A percentile compares a stretch with the other conserved stretches of the same genome.
These are phyloP conservation scores for Metarhizium brunneum DNA, from an alignment of 2,329 filamentous ascomycete species.

Conservation along the genomic window DNA sequence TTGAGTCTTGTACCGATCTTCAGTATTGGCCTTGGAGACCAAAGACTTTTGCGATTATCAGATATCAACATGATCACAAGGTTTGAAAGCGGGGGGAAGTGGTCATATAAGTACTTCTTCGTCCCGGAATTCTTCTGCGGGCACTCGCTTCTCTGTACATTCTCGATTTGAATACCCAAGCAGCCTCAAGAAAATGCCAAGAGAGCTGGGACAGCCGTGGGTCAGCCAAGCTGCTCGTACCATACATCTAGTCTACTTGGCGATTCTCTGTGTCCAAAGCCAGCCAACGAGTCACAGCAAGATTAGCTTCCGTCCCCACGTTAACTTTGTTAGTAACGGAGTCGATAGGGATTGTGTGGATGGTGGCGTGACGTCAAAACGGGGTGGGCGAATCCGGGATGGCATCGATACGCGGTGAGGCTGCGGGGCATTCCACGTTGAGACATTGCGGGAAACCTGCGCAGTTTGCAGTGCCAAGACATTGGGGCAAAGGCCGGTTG, in stretches of 20 bases:
- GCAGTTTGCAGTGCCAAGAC: constrained; percentile 1
- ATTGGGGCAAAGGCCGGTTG: background rate
- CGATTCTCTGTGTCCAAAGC: background rate
- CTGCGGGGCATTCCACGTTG: background rate
- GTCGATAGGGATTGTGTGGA: background rate
- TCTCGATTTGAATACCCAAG: background rate
- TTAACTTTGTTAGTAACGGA: background rate
- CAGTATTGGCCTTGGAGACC: background rate
- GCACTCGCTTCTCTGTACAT: too few relatives aligned
- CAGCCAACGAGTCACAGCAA: background rate
- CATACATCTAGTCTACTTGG: constrained; percentile 1
- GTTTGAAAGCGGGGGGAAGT: background rate
- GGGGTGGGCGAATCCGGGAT: background rate
- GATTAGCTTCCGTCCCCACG: background rate
- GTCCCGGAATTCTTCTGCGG: background rate
- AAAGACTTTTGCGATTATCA: background rate
- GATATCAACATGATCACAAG: background rate
- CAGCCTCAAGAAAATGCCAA: constrained; percentile 1
- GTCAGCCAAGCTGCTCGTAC: background rate
- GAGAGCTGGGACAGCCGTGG: background rate
- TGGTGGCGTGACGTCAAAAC: constrained; percentile 1
- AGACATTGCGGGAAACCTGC: background rate
- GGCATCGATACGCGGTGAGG: background rate
- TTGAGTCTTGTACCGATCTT: background rate
- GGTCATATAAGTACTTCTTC: constrained; percentile 3